Base-by-base conservation (phyloP, 306 rosid genomes). In the Cajanus cajan region DNA sequence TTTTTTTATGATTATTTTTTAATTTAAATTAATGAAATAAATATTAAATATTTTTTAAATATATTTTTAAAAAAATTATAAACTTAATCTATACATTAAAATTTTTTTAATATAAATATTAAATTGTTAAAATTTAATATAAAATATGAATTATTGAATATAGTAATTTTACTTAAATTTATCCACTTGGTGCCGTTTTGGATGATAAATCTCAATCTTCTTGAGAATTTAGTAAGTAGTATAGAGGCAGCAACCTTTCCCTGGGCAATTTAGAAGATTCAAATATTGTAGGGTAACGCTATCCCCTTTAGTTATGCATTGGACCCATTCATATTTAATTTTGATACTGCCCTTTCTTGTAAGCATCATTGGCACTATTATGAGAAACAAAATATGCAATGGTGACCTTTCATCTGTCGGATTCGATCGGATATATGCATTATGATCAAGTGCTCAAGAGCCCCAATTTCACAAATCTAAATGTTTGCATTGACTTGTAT, bases 271-370 rank as follows among this genome's bases (percentile, higher is more conserved):
- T 62, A 65, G 52, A 76, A 70, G 67, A 71, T 80, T 83, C 66
- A 79, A 76, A 11, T 28, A 28, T 48, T 77, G 48, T 47, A 73
- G 77, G 77, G 73, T 55, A 80, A 25, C 76, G 57, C 64, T 50
- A 47, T 16, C 51, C 82, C 16, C 12, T 58, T 77, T 64, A 64
- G 37, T 68, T 82, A 34, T 41, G 24, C 55, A 77, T 52, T 74
- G 78, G 85, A 25, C 48, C 82, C 86, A 54, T 68, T 13, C 39
- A 6, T 52, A 48, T 83, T 88, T 74, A 83, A 47, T 81, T 77
- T 64, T 78, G 80, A 80, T 25, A 19, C 41, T 55, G 68, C 3
- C 77, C 80, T 80, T 78, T 83, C 70, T 78, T 64, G 66, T 73
- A 63, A 54, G 18, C 70, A 82, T 81, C 80, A 77, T 31, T 71